Evolutionary conservation across 257 asterid genomes (phyloP), one percentile per base, ranked within the genome.

Genomic region (Solanum medicagineum): DNA sequence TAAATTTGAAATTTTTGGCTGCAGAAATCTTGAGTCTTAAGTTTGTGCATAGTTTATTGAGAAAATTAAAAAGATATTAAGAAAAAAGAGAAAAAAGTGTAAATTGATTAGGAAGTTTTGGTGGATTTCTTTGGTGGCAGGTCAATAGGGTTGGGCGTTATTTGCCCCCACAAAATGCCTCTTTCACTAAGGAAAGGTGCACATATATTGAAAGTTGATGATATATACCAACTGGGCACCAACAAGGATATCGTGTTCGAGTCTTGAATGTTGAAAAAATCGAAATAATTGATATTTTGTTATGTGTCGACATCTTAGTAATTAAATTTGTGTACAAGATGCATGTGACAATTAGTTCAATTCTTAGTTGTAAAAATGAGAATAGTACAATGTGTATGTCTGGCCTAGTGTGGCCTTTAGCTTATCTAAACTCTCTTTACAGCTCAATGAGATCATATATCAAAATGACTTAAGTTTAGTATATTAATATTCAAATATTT

Each of bases 21-120:
- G 55, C 10, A 82, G 77, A 54, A 69, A 85, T 57, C 90, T 88
- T 83, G 62, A 84, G 63, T 42, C 68, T 70, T 54, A 88, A 85
- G 84, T 85, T 63, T 20, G n/a, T 6, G 24, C 54, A 3, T 17
- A 20, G 15, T 22, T 12, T 26, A 26, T 79, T 69, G 54, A 44
- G 26, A 82, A 49, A 40, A 44, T 10, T 17, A 22, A 24, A n/a
- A 75, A 22, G 15, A 69, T 7, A 36, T 69, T 47, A 47, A 4
- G 14, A 75, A 49, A n/a, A 45, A 5, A 42, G 17, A 45, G 10
- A 51, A n/a, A 7, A 49, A 22, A 8, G 15, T 24, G 81, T 47
- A 47, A 3, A 10, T 59, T 36, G 36, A 36, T 40, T 81, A 16
- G 56, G 45, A 82, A 44, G 56, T 62, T 82, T 6, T 62, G 6